Evolutionary conservation across 805 yeast species (phyloP), one percentile per base, ranked within the genome.

Genomic region (Brettanomyces custersianus): DNA sequence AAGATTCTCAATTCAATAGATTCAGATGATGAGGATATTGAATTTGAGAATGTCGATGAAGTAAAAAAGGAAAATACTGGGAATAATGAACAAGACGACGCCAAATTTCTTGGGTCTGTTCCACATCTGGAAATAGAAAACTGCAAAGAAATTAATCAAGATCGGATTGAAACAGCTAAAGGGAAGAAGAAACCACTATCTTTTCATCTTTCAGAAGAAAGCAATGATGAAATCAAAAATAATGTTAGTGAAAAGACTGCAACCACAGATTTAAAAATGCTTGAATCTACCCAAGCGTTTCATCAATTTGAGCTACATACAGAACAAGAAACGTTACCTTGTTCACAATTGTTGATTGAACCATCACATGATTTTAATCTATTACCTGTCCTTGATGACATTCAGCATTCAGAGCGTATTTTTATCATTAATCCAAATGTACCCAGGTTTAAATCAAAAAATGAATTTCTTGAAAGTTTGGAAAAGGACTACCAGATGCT

Each of bases 401-500:
- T 29, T 8, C 20, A 16, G 20, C 20, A n/a, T 16, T 6, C 9
- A n/a, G 32, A 29, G 13, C 9, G 20, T 9, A 11, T 29, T 9
- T 29, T 29, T 16, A 8, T 17, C 10, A 9, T 7, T 15, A 17
- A 31, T 3, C 8, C 45, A 3, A 30, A 22, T 2, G 51, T 55
- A 5, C 59, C 59, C 1, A 15, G 16, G 1, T 47, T 37, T 15
- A 8, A 10, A 7, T 30, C 48, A 3, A 33, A 34, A 12, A 41
- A 38, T n/a, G 39, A 33, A 6, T 47, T 55, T 44, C 31, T 55
- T 37, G 22, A 45, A 8, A 36, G 49, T 16, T 60, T 82, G 21
- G 74, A 69, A 22, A 16, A 29, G 4, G 53, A 53, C 1, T 43
- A 51, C 19, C 78, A 77, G 0, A 45, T 68, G 11, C 66, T 81